A percentile compares a stretch with the other conserved stretches of the same genome.
Conservation (phyloP, 2,329 filamentous ascomycete species). For the Ophiocordyceps australis region DNA sequence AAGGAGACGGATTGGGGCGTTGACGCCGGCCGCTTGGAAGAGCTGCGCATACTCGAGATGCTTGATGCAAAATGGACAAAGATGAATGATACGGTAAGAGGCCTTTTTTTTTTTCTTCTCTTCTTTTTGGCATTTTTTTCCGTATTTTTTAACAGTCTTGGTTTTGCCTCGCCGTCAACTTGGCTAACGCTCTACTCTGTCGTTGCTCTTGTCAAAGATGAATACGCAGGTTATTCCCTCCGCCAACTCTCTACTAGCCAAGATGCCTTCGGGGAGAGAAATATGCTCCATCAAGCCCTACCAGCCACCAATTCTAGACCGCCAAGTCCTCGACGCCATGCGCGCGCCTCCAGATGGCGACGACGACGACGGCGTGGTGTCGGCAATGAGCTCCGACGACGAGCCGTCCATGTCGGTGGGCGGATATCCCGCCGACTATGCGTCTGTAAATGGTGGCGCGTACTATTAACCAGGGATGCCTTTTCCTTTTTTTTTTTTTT, state of each 20-base stretch:
- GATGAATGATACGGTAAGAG: constrained; percentile 72
- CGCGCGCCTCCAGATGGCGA: constrained; percentile 17
- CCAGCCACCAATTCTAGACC: constrained; percentile 44
- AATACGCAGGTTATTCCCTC: constrained; percentile 64
- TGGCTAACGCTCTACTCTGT: constrained; percentile 4
- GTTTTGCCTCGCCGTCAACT: no score
- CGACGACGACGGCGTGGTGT: constrained; percentile 15
- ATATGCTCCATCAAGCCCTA: constrained; percentile 60
- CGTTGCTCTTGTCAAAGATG: no score
- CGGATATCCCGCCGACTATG: constrained; percentile 28
- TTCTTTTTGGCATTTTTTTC: no score
- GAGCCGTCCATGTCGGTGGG: constrained; percentile 21
- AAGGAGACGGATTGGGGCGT: constrained; percentile 57
- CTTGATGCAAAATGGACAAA: constrained; percentile 79
- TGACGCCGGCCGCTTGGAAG: constrained; percentile 73
- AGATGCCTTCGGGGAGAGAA: constrained; percentile 76
- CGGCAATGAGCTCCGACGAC: constrained; percentile 19
- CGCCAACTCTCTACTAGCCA: constrained; percentile 50
- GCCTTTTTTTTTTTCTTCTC: no score
- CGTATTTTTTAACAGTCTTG: no score
- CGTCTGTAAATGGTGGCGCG: constrained; percentile 11
- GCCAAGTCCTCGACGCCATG: constrained; percentile 44
- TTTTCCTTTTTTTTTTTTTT: no score
- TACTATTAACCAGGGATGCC: no score
- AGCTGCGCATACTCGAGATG: constrained; percentile 72